Conservation (phyloP, 805 yeast species). For the Wickerhamomyces silvicola region DNA sequence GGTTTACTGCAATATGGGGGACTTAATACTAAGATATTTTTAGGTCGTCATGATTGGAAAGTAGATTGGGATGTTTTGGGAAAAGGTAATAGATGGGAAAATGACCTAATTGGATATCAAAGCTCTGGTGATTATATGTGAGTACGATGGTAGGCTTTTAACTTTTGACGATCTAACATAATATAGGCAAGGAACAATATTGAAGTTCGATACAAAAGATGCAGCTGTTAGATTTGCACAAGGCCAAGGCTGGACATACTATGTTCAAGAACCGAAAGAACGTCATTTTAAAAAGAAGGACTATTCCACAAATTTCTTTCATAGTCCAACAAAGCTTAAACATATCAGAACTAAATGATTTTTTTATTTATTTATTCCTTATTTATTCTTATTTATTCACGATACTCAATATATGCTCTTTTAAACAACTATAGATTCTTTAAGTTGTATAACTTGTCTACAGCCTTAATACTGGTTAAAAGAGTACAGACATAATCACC, state of each 20-base stretch:
- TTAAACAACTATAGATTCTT: too few species aligned
- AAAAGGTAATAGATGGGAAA: slow-evolving; percentile 82
- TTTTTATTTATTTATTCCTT: slow-evolving; percentile 3
- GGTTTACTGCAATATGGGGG: not conserved
- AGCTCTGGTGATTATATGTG: slow-evolving; percentile 72
- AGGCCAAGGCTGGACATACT: slow-evolving; percentile 82
- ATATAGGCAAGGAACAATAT: slow-evolving; percentile 53
- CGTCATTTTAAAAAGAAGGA: slow-evolving; percentile 71
- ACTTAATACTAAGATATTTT: not conserved
- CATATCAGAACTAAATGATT: slow-evolving; percentile 70
- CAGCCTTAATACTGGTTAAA: too few species aligned
- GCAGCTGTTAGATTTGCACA: slow-evolving; percentile 74
- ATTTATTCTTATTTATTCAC: not conserved
- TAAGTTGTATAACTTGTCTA: too few species aligned
- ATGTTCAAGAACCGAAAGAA: slow-evolving; percentile 73
- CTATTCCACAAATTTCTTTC: slow-evolving; percentile 66
- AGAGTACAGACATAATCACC: too few species aligned
- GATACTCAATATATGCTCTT: too few species aligned
- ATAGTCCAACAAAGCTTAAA: slow-evolving; percentile 64
- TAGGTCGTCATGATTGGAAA: slow-evolving; percentile 54
- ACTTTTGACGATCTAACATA: slow-evolving; percentile 1
- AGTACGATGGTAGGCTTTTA: slow-evolving; percentile 3
- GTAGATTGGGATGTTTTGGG: slow-evolving; percentile 79
- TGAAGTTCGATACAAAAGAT: slow-evolving; percentile 69
- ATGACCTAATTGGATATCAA: slow-evolving; percentile 82